Conservation (phyloP, 768 basidiomycete species). For the Dacryopinax spathularia region DNA sequence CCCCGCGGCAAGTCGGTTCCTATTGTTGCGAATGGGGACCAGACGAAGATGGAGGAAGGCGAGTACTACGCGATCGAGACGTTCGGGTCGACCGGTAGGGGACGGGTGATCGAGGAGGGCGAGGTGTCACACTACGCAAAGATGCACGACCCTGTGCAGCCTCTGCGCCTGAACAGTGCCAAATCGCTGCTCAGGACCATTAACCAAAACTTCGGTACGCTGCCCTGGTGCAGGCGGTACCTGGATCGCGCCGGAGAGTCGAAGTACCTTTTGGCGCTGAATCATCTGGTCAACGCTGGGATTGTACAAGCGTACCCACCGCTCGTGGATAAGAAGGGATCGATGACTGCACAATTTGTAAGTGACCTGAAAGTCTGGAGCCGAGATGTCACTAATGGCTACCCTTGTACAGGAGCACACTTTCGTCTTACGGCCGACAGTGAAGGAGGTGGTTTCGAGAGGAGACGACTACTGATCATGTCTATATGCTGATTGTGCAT, state of each 20-base stretch:
- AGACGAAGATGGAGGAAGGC: slow-evolving; percentile 97
- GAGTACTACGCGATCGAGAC: slow-evolving; percentile 99
- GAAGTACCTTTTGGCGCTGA: slow-evolving; percentile 82
- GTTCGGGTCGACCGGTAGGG: slow-evolving; percentile 92
- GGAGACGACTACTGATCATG: slow-evolving; percentile 30
- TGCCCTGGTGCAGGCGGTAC: slow-evolving; percentile 92
- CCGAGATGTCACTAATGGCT: not conserved
- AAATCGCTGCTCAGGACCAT: slow-evolving; percentile 77
- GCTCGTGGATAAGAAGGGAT: slow-evolving; percentile 64
- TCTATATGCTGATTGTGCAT: not conserved
- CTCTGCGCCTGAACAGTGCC: slow-evolving; percentile 70
- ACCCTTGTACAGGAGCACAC: slow-evolving; percentile 33
- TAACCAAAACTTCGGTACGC: slow-evolving; percentile 81
- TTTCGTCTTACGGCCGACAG: slow-evolving; percentile 31
- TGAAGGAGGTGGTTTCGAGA: slow-evolving; percentile 33
- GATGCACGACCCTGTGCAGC: slow-evolving; percentile 50
- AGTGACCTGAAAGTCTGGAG: slow-evolving; percentile 6
- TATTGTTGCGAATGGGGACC: slow-evolving; percentile 77
- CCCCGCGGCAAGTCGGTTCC: slow-evolving; percentile 64
- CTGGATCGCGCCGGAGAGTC: slow-evolving; percentile 84
- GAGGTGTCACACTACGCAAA: slow-evolving; percentile 89
- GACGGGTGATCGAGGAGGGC: slow-evolving; percentile 79
- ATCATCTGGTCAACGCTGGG: slow-evolving; percentile 74
- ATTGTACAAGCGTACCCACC: slow-evolving; percentile 91
- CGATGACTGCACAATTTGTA: slow-evolving; percentile 77